A percentile compares a stretch with the other conserved stretches of the same genome.
Conservation (phyloP, 495 filamentous ascomycete genomes). For the Schizothecium vesticola region DNA sequence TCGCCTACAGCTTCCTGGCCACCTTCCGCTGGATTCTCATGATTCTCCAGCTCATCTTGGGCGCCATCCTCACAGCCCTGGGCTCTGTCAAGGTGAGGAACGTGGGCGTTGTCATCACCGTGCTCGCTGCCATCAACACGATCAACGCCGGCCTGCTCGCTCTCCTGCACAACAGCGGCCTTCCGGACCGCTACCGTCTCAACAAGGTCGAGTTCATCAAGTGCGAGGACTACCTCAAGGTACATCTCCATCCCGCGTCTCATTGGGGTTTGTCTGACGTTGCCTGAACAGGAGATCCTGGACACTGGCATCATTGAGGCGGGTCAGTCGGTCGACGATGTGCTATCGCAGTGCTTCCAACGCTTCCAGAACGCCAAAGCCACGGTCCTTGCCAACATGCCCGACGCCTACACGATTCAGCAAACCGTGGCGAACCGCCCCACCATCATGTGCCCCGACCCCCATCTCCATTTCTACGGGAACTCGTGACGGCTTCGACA, state of each 20-base stretch:
- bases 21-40: conserved; percentile 37
- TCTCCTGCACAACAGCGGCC: conserved; percentile 46
- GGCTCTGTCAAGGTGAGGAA: conserved; percentile 26
- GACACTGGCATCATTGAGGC: conserved; percentile 40
- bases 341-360: conserved; percentile 35
- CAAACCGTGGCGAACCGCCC: background rate
- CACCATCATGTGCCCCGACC: conserved; percentile 17
- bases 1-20: conserved; percentile 30
- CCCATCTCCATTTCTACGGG: conserved; percentile 9
- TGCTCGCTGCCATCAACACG: conserved; percentile 46
- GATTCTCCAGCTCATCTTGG: conserved; percentile 40
- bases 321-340: conserved; percentile 34
- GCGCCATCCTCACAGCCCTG: conserved; percentile 41
- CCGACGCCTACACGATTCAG: conserved; percentile 30
- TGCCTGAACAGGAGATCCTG: conserved; percentile 29
- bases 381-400: conserved; percentile 41
- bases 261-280: background rate
- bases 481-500: background rate
- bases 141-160: conserved; percentile 44
- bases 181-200: conserved; percentile 44
- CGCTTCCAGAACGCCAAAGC: conserved; percentile 35
- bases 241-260: background rate
- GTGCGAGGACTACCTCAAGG: conserved; percentile 43
- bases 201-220: conserved; percentile 42
- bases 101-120: conserved; percentile 34